Evolutionary conservation across 2,329 filamentous ascomycete genomes (phyloP).

Genomic region (Stagonosporopsis chrysanthemi): DNA sequence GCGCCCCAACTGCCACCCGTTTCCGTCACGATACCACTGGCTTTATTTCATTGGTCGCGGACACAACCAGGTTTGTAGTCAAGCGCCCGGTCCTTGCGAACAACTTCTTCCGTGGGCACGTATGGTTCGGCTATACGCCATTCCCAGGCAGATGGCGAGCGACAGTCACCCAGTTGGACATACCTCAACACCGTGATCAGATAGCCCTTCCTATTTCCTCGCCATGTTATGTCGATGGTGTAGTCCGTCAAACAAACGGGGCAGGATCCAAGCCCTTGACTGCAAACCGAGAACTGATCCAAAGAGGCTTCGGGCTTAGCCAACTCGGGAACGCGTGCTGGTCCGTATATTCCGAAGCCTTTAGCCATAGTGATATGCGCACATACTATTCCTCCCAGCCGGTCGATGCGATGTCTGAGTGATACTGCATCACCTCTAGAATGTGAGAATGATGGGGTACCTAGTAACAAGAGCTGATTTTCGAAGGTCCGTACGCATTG

Average conservation of each 20-base stretch:
- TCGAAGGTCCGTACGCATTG: conserved; percentile 26
- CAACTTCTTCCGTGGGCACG: not conserved
- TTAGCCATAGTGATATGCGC: not conserved
- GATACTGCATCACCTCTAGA: conserved; percentile 13
- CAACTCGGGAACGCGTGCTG: conserved; percentile 31
- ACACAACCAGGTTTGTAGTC: conserved; percentile 23
- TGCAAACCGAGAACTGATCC: conserved; percentile 18
- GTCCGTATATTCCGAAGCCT: not conserved
- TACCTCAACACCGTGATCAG: conserved; percentile 20
- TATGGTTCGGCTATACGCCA: conserved; percentile 15
- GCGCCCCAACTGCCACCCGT: not conserved
- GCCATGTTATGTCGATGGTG: conserved; percentile 25
- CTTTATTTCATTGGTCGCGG: conserved; percentile 28
- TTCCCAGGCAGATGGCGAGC: conserved; percentile 26
- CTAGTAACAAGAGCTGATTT: conserved; percentile 26
- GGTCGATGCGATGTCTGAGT: conserved; percentile 22
- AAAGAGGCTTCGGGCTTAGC: conserved; percentile 14
- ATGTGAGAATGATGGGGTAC: conserved; percentile 21
- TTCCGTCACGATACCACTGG: not conserved
- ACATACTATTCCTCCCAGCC: not conserved
- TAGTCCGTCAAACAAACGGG: conserved; percentile 29
- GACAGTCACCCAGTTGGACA: conserved; percentile 27
- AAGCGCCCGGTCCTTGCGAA: conserved; percentile 10
- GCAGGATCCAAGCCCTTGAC: conserved; percentile 28
- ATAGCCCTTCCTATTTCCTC: conserved; percentile 23